Conservation (phyloP, 768 basidiomycete species). For the Asterophora parasitica region DNA sequence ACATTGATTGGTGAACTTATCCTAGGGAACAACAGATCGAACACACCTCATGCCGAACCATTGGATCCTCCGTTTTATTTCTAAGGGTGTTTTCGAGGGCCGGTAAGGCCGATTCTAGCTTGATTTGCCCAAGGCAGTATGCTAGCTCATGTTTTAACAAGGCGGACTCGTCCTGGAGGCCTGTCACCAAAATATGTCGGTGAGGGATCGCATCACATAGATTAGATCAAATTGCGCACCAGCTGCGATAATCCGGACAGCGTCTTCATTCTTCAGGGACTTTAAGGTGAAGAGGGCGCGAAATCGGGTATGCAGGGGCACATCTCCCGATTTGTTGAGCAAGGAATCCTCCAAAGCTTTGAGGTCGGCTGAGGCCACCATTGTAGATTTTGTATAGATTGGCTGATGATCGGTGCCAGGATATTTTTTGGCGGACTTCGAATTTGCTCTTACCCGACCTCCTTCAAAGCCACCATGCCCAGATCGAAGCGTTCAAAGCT, state of each 20-base stretch:
- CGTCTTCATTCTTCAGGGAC: conserved; percentile 70
- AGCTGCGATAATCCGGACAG: conserved; percentile 80
- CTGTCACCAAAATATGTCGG: conserved; percentile 33
- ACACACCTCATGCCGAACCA: conserved; percentile 95
- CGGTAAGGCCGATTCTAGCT: conserved; percentile 66
- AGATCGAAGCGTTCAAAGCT: conserved; percentile 86
- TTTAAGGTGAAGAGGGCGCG: conserved; percentile 91
- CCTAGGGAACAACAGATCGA: conserved; percentile 2
- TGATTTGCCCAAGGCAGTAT: conserved; percentile 94
- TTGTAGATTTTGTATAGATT: conserved; percentile 21
- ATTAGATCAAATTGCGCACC: conserved; percentile 39
- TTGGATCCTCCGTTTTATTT: conserved; percentile 72
- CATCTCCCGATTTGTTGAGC: conserved; percentile 68
- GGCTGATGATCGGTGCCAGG: conserved; percentile 27
- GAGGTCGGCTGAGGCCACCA: conserved; percentile 50
- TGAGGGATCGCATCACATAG: conserved; percentile 4
- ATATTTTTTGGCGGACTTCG: conserved; percentile 47
- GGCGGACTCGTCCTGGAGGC: conserved; percentile 82
- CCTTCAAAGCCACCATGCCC: conserved; percentile 56
- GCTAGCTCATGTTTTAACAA: conserved; percentile 96
- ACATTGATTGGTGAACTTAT: conserved; percentile 7
- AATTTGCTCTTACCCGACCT: conserved; percentile 24
- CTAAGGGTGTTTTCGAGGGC: conserved; percentile 73
- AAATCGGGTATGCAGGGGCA: conserved; percentile 83
- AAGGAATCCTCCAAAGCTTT: conserved; percentile 65